Base-by-base conservation (phyloP, 768 basidiomycete genomes). In the Russula ochroleuca region DNA sequence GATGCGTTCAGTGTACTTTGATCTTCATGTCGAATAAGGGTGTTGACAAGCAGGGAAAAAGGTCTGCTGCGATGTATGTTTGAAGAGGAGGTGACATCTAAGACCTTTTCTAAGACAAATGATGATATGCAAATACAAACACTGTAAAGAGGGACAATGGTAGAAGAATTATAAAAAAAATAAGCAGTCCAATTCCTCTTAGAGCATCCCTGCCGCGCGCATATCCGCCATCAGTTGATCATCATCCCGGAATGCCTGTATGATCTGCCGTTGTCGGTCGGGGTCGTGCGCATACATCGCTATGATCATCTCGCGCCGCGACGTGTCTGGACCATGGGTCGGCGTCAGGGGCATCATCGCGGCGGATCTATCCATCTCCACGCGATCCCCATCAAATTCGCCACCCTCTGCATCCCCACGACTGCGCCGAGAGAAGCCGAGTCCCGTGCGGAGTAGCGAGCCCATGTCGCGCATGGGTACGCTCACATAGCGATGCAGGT, bases 141-240 rank as follows among this genome's bases (percentile, higher is more conserved):
- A 37, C 45, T 35, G 59, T 52, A 14, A 28, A 52, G 49, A 31
- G 49, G 55, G 17, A 11, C 17, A 31, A 45, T 37, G 13, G 21
- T 28, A 1, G 3, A 38, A 23, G 15, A 6, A 43, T 11, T 25
- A 15, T 17, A 41, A n/a, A 23, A 13, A 47, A 28, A 21, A 52
- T 21, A 21, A 35, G n/a, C 33, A 52, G n/a, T 23, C 23, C n/a
- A 11, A 23, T 21, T 40, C 15, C 38, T 47, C 59, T 72, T 73
- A 90, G 40, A 90, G 68, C 57, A 91, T 75, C 48, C 87, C 88
- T 11, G 87, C 87, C 45, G 77, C 79, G 65, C 86, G 79, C 67
- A 90, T 74, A 68, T 85, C 83, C 3, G 77, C 76, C 62, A 84
- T 82, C 64, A 90, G 73, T 59, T 81, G 78, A 59, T 79, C 79